phyloP scores from a whole-genome alignment of 495 filamentous ascomycete species.

The Hypoxylon cercidicola region DNA sequence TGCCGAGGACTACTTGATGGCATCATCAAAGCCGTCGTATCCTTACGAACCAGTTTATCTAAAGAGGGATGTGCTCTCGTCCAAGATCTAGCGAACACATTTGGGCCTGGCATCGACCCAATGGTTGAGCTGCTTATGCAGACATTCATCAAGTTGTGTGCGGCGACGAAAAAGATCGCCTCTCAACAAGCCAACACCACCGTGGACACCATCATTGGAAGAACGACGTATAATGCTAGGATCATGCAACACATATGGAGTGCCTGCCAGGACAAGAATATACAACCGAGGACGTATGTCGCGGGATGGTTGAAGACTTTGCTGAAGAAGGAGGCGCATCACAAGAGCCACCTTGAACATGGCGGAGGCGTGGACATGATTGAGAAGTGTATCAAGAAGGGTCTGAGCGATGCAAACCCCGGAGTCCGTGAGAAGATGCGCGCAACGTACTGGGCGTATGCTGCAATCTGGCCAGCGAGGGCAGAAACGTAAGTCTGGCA shows the following conservation, averaged over 20 bases:
- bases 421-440: conserved; percentile 86
- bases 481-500: conserved; percentile 71
- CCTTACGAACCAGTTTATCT: conserved; percentile 87
- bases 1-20: conserved; percentile 84
- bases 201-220: conserved; percentile 77
- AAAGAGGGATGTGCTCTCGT: conserved; percentile 85
- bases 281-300: conserved; percentile 79
- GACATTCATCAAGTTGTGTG: conserved; percentile 87
- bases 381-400: conserved; percentile 88
- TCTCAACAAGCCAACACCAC: conserved; percentile 81
- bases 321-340: conserved; percentile 77
- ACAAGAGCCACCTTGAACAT: conserved; percentile 85
- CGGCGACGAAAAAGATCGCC: conserved; percentile 87
- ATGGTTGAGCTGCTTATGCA: conserved; percentile 93
- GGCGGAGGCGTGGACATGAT: conserved; percentile 81
- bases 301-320: conserved; percentile 86
- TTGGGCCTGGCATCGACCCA: conserved; percentile 81
- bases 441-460: conserved; percentile 85
- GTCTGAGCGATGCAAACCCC: conserved; percentile 86
- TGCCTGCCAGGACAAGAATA: conserved; percentile 91
- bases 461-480: conserved; percentile 76
- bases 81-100: conserved; percentile 82
- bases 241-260: conserved; percentile 83
- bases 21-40: conserved; percentile 87
- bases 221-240: conserved; percentile 79